phyloP scores from a whole-genome alignment of 2,329 filamentous ascomycete genomes.

The Epichloe hybrida region DNA sequence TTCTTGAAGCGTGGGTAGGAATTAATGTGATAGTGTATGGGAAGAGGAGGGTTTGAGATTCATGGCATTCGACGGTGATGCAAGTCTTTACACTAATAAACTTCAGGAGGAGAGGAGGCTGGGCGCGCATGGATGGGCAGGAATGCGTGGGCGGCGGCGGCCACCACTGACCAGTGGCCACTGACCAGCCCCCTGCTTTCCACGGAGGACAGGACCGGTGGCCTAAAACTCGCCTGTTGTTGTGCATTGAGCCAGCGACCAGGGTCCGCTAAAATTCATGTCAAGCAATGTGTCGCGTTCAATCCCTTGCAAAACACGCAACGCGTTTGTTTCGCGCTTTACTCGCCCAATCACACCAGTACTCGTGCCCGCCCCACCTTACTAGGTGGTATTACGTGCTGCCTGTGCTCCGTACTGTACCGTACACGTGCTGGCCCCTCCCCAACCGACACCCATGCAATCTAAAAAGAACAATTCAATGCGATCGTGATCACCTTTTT shows the following conservation, averaged over 20 bases:
- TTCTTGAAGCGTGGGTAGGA: conserved; percentile 1
- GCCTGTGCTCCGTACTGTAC: too few species aligned
- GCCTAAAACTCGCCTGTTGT: background rate
- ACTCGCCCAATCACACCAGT: background rate
- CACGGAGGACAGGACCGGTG: background rate
- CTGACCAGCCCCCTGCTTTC: conserved; percentile 9
- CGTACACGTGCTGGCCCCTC: too few species aligned
- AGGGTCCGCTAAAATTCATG: background rate
- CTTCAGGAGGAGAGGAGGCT: conserved; percentile 10
- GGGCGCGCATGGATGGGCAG: conserved; percentile 6
- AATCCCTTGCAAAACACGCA: background rate
- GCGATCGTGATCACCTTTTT: too few species aligned
- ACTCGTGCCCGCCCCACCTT: too few species aligned
- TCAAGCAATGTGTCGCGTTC: background rate
- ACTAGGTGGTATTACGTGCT: too few species aligned
- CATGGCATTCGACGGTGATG: conserved; percentile 8
- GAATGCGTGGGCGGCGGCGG: conserved; percentile 7
- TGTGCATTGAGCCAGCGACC: background rate
- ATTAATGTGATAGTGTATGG: conserved; percentile 5
- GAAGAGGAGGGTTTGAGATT: conserved; percentile 10
- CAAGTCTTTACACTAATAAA: conserved; percentile 1
- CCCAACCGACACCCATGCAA: too few species aligned
- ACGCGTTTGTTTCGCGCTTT: conserved; percentile 1
- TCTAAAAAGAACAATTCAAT: too few species aligned
- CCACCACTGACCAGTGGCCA: conserved; percentile 11